Evolutionary conservation across 768 basidiomycete genomes (phyloP).

Genomic region (Hebeloma cylindrosporum): DNA sequence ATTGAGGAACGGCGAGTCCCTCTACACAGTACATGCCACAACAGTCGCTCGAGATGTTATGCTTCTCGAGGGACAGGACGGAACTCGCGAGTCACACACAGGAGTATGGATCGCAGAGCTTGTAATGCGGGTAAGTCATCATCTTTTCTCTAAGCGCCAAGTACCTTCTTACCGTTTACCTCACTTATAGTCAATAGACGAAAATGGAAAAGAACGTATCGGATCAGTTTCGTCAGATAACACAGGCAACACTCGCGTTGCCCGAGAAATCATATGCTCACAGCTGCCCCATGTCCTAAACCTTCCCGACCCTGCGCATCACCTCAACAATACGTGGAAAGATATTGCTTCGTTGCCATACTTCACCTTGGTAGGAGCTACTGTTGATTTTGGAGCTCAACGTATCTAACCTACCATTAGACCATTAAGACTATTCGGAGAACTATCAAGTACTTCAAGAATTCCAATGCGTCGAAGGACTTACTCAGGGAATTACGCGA

Average conservation of each 20-base stretch:
- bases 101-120: slow-evolving; percentile 19
- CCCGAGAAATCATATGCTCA: slow-evolving; percentile 10
- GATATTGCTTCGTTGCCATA: slow-evolving; percentile 19
- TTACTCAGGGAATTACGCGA: slow-evolving; percentile 6
- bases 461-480: slow-evolving; percentile 12
- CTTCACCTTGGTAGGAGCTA: slow-evolving; percentile 15
- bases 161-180: neutral
- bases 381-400: neutral
- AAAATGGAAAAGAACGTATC: slow-evolving; percentile 15
- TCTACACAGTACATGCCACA: slow-evolving; percentile 25
- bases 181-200: slow-evolving; percentile 13
- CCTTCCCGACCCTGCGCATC: slow-evolving; percentile 19
- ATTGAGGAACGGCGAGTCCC: slow-evolving; percentile 6
- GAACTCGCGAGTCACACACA: slow-evolving; percentile 13
- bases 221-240: slow-evolving; percentile 16
- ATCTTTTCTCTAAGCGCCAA: neutral
- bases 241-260: slow-evolving; percentile 17
- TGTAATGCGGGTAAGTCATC: slow-evolving; percentile 12
- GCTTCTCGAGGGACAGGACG: slow-evolving; percentile 16
- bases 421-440: slow-evolving; percentile 7
- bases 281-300: slow-evolving; percentile 12
- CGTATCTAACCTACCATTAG: slow-evolving; percentile 1
- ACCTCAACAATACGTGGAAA: slow-evolving; percentile 25
- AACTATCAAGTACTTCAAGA: slow-evolving; percentile 22
- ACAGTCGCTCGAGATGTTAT: slow-evolving; percentile 7